Base-by-base conservation (phyloP, 768 basidiomycete species). In the Lentinula detonsa region DNA sequence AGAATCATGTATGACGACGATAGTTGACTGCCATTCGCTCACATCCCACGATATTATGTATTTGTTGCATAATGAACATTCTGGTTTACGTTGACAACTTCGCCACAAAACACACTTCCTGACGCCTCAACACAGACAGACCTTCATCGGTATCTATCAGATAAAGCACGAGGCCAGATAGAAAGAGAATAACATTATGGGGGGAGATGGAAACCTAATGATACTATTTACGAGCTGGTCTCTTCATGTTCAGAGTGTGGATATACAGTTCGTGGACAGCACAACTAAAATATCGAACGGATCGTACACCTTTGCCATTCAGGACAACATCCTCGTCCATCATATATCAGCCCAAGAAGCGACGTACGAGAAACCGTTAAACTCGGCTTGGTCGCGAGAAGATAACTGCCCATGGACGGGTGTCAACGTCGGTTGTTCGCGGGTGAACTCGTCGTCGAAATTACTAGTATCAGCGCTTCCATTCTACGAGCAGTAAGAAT, bases 361-460 rank as follows among this genome's bases (percentile, higher is more conserved):
- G 63, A 91, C 92, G 93, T 95, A 98, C 63, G 94, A 96, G 81
- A 98, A 98, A 16, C 95, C 95, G 66, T 92, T 88, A 78, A 99
- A 99, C 73, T 98, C 96, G 58, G 87, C 83, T 75, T 99, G 97
- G 69, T 98, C 94, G 53, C 87, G 87, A 31, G 89, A 69, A 18
- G 93, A 93, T 62, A 99, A 73, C 64, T 96, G 94, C 15, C 92
- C 93, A 68, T 98, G 95, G 42, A 99, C 97, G 15, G 97, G 97
- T 2, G 97, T 99, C 66, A 99, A 76, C 1, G 95, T 98, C 13
- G 97, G 97, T 72, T 97, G 92, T 71, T 99, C 97, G 59, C 84
- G 83, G 40, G 97, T 99, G 73, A 99, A 98, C 72, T 98, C 97
- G 70, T 94, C 88, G 74, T 97, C 94, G 76, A 97, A 98, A 76